These are phyloP conservation scores for Trichoderma sp. DNA, from an alignment of 2,329 filamentous ascomycete genomes.

Conservation along the genomic window DNA sequence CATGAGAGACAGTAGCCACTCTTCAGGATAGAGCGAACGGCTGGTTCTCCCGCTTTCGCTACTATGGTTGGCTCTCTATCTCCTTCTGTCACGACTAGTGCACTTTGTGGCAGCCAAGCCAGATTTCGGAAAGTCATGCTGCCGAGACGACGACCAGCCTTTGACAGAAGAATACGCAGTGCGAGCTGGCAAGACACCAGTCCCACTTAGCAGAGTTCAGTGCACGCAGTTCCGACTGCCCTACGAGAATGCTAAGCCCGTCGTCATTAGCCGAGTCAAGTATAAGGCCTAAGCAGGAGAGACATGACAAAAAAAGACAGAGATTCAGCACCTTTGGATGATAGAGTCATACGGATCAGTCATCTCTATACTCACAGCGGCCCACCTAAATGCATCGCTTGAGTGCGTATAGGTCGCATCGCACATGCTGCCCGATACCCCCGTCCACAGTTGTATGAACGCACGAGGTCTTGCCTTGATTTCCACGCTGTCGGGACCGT, in stretches of 20 bases:
- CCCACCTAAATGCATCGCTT: background rate
- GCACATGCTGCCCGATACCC: background rate
- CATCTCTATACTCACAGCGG: background rate
- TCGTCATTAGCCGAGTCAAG: slow-evolving; percentile 3
- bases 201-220: slow-evolving; percentile 7
- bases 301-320: background rate
- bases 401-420: slow-evolving; percentile 5
- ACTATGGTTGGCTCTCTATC: background rate
- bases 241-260: slow-evolving; percentile 2
- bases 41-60: background rate
- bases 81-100: background rate
- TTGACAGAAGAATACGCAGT: background rate
- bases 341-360: background rate
- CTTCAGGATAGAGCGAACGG: background rate
- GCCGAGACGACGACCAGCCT: background rate
- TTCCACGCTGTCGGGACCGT: slow-evolving; percentile 23
- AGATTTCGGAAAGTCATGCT: background rate
- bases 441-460: slow-evolving; percentile 5
- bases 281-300: background rate
- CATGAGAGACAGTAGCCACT: background rate
- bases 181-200: background rate
- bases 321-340: background rate
- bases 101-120: background rate
- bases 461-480: slow-evolving; percentile 13
- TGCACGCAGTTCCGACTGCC: background rate